Conservation (phyloP, 495 filamentous ascomycete species). For the Sabuloglossum arenarium region DNA sequence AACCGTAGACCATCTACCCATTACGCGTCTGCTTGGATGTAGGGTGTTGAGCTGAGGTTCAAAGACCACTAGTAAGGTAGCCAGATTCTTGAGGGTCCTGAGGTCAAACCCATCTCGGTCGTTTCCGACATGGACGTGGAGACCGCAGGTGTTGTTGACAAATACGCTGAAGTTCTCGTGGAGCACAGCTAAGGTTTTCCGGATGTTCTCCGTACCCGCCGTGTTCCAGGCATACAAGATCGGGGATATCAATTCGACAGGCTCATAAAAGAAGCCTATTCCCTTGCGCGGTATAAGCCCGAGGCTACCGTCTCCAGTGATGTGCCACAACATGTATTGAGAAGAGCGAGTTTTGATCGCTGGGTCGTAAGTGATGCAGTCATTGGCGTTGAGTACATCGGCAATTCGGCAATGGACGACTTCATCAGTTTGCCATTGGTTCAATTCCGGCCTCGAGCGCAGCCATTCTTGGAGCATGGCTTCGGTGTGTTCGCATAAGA, state of each 20-base stretch:
- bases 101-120: slow-evolving; percentile 11
- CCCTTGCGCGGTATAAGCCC: no score
- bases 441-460: no score
- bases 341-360: no score
- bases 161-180: slow-evolving; percentile 12
- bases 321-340: no score
- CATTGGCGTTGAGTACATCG: neutral
- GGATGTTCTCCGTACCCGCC: neutral
- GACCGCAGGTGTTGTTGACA: slow-evolving; percentile 15
- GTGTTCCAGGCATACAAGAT: neutral
- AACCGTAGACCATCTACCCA: neutral
- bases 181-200: slow-evolving; percentile 9
- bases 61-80: slow-evolving; percentile 18
- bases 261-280: neutral
- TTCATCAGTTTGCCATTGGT: neutral
- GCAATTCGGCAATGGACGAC: neutral
- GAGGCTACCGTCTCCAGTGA: no score
- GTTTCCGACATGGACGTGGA: slow-evolving; percentile 22
- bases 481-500: neutral
- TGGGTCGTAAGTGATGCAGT: neutral
- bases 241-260: neutral
- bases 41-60: slow-evolving; percentile 19
- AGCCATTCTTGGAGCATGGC: neutral
- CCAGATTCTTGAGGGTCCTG: slow-evolving; percentile 14
- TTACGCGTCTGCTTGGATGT: slow-evolving; percentile 8